Evolutionary conservation across 345 rosid species (phyloP).

Genomic region (Angophora floribunda): DNA sequence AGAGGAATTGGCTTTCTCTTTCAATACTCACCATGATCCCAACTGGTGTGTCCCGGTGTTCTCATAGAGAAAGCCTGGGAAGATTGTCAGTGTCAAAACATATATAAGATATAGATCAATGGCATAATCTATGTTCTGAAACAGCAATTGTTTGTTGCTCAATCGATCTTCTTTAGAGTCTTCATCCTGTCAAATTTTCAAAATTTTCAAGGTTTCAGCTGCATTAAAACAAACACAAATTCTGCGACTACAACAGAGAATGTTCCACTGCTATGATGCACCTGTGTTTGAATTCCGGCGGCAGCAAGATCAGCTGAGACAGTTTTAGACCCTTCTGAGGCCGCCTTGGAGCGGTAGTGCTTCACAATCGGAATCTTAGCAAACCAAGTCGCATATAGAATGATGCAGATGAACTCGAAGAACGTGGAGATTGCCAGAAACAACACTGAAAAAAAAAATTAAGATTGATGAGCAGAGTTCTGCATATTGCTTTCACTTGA

Average conservation of each 20-base stretch:
- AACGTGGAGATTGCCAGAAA: conserved; percentile 68
- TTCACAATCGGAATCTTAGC: conserved; percentile 76
- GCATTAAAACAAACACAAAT: not conserved
- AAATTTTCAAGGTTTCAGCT: not conserved
- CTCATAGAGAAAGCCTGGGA: conserved; percentile 82
- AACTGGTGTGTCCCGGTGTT: conserved; percentile 58
- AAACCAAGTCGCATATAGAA: conserved; percentile 54
- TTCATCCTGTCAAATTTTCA: conserved; percentile 22
- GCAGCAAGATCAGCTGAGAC: conserved; percentile 82
- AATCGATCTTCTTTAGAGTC: conserved; percentile 26
- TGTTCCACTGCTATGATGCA: not conserved
- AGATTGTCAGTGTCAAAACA: conserved; percentile 62
- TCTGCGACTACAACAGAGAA: not conserved
- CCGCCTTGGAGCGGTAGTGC: conserved; percentile 78
- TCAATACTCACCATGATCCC: conserved; percentile 2
- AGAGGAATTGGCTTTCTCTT: not conserved
- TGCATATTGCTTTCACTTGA: not conserved
- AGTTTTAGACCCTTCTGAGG: conserved; percentile 82
- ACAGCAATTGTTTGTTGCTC: conserved; percentile 43
- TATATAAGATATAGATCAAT: conserved; percentile 54
- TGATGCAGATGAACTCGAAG: conserved; percentile 51
- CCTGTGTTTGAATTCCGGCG: conserved; percentile 52
- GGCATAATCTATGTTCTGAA: conserved; percentile 55
- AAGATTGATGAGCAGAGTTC: not conserved
- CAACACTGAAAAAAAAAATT: conserved; percentile 34